Evolutionary conservation across 2,329 filamentous ascomycete species (phyloP), one percentile per base, ranked within the genome.

Genomic region (Zymoseptoria brevis): DNA sequence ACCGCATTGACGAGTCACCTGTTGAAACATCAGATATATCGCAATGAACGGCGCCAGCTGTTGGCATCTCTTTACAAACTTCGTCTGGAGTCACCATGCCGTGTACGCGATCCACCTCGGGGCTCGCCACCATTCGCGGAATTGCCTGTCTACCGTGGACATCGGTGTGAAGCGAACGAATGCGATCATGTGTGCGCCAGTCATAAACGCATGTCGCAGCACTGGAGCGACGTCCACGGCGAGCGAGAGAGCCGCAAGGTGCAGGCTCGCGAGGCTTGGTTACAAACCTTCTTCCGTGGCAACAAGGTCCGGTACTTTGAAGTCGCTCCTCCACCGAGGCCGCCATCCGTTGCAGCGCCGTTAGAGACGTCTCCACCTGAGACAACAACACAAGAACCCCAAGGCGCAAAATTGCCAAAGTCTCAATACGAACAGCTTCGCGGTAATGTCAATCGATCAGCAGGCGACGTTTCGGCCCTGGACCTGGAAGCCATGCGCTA

Each of bases 261-360:
- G 19, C 50, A 56, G n/a, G 59, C 62, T 16, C 54, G 62, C 7
- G 54, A 57, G 1, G 58, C 58, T 8, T 62, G 55, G 61, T 59
- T 64, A 21, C 62, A 64, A 55, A 64, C 62, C 4, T 64, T 64
- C 59, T 64, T 64, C 24, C 56, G 62, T 35, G 62, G 62, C 19
- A 64, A 60, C 57, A 62, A 64, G 50, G 60, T 64, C 30, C 60
- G 62, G 24, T 64, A 64, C 48, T 64, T 64, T 19, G 62, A 64
- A 53, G 57, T 64, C 49, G 54, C 60, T 19, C 57, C 57, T 7
- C 58, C 59, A 29, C 48, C 30, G 75, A 72, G 55, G 4, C 19
- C 22, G 24, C 16, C 48, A 19, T 9, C 13, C n/a, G 35, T 45
- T 45, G 13, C 35, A 45, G 35, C 35, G 13, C 35, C 35, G 13